phyloP scores from a whole-genome alignment of 2,329 filamentous ascomycete species.

The Cercospora brassicicola region DNA sequence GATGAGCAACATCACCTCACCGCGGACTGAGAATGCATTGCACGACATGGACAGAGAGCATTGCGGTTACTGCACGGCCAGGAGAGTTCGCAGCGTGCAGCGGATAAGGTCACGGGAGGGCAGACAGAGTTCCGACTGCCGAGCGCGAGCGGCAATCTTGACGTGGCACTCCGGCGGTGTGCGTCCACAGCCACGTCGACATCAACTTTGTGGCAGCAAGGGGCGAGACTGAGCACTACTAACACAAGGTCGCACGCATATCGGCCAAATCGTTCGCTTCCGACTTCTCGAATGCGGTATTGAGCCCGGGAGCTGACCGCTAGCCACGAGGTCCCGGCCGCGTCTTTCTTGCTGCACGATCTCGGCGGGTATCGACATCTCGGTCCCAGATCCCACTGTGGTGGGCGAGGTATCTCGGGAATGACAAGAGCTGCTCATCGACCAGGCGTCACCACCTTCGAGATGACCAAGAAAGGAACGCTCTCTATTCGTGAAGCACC shows the following conservation, averaged over 20 bases:
- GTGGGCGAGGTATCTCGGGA: background rate
- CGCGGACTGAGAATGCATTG: background rate
- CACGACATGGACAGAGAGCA: too few species aligned
- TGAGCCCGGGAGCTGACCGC: background rate
- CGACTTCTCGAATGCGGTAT: background rate
- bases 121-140: background rate
- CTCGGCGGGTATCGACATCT: background rate
- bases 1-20: background rate
- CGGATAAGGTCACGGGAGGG: background rate
- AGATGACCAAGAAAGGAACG: background rate
- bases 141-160: background rate
- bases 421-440: background rate
- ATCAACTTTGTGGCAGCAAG: background rate
- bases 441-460: background rate
- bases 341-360: background rate
- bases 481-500: background rate
- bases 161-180: background rate
- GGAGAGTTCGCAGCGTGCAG: background rate
- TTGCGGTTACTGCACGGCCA: background rate
- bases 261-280: background rate
- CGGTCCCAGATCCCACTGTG: background rate
- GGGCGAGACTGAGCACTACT: background rate
- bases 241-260: background rate
- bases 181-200: background rate
- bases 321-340: background rate